Evolutionary conservation across 73 alveolate species (phyloP).

Genomic region (Tetrahymena thermophila): DNA sequence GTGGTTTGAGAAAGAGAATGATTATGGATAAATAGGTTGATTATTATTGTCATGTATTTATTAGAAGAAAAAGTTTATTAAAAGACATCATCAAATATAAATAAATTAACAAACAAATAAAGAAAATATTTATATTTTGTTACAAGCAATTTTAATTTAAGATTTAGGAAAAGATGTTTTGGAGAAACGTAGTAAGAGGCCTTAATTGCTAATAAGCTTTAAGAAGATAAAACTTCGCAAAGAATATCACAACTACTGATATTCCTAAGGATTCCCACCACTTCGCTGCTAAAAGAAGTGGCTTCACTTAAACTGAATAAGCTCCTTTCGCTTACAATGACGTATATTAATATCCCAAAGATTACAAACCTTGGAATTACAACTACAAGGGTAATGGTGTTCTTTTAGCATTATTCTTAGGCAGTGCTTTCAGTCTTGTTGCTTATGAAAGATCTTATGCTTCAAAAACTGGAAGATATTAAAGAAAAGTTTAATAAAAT

Average conservation of each 20-base stretch:
- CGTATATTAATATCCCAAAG: neutral
- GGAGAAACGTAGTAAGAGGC: neutral
- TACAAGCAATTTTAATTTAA: neutral
- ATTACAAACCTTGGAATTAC: neutral
- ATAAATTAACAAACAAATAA: neutral
- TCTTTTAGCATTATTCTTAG: neutral
- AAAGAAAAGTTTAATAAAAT: neutral
- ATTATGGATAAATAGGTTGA: neutral
- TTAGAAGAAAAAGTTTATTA: neutral
- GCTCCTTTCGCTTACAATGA: neutral
- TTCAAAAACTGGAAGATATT: neutral
- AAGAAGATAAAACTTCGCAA: neutral
- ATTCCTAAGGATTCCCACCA: neutral
- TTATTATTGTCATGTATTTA: neutral
- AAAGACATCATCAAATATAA: neutral
- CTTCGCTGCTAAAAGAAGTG: neutral
- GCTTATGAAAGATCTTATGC: constrained; percentile 1
- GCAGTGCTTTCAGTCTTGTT: neutral
- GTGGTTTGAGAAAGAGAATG: neutral
- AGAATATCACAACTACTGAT: neutral
- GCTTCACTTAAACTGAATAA: neutral
- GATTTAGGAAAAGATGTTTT: neutral
- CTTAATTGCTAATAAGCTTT: neutral
- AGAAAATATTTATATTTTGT: neutral
- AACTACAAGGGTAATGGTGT: neutral